phyloP scores from a whole-genome alignment of 2,329 filamentous ascomycete species.

The Colletotrichum destructivum region DNA sequence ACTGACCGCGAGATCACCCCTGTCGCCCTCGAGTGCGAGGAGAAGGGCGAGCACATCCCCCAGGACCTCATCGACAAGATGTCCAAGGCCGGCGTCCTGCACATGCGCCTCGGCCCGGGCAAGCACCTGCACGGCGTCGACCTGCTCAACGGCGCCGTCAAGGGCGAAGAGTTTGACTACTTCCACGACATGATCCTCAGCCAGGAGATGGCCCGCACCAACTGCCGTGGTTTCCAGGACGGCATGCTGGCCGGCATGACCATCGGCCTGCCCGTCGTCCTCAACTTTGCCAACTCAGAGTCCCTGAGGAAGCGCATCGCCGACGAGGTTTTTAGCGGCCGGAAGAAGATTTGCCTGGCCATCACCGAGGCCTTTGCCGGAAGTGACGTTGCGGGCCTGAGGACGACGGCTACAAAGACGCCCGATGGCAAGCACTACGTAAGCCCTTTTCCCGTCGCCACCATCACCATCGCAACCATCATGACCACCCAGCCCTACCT shows the following conservation, averaged over 20 bases:
- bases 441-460: conserved; percentile 55
- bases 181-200: conserved; percentile 85
- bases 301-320: conserved; percentile 77
- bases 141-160: conserved; percentile 78
- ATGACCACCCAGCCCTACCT: neutral
- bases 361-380: conserved; percentile 93
- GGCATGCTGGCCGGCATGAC: conserved; percentile 91
- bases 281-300: conserved; percentile 82
- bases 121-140: conserved; percentile 83
- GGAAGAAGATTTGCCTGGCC: conserved; percentile 90
- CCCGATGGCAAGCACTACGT: conserved; percentile 81
- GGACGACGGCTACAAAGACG: conserved; percentile 84
- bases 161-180: conserved; percentile 88
- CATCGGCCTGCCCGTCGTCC: conserved; percentile 83
- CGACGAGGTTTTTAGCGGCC: conserved; percentile 81
- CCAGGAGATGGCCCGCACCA: conserved; percentile 81
- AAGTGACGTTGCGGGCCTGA: conserved; percentile 83
- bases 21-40: conserved; percentile 83
- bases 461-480: conserved; percentile 24
- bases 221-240: conserved; percentile 86
- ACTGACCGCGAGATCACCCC: conserved; percentile 79
- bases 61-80: conserved; percentile 83
- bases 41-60: conserved; percentile 79
- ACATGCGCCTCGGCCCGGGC: conserved; percentile 87
- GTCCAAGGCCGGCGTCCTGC: conserved; percentile 80